These are phyloP conservation scores for Candida xiaguanensis DNA, from an alignment of 805 yeast genomes.

Conservation along the genomic window DNA sequence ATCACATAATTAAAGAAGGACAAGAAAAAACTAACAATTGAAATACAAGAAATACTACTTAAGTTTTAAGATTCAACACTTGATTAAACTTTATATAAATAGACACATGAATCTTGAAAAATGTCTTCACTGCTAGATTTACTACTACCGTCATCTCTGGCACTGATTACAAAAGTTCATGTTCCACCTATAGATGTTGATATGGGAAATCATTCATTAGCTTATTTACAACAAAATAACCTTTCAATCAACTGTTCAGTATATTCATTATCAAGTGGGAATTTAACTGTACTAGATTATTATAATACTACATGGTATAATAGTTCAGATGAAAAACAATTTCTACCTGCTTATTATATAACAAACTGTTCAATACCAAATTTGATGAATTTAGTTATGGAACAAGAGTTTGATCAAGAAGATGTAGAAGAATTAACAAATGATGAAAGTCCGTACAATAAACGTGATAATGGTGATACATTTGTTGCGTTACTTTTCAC, in stretches of 20 bases:
- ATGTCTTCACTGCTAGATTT: background rate
- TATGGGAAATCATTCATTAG: conserved; percentile 18
- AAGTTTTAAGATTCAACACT: too few species aligned
- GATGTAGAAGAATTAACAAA: background rate
- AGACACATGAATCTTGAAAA: too few species aligned
- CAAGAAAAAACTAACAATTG: too few species aligned
- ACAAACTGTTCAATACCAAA: conserved; percentile 41
- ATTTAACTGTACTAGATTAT: conserved; percentile 18
- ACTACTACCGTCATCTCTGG: conserved; percentile 1
- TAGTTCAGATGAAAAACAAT: conserved; percentile 6
- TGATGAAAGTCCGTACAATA: conserved; percentile 21
- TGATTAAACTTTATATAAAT: too few species aligned
- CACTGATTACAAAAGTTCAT: background rate
- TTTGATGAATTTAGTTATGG: conserved; percentile 17
- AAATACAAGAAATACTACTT: background rate
- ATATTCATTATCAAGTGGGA: conserved; percentile 34
- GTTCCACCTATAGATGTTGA: conserved; percentile 6
- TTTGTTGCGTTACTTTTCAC: conserved; percentile 48
- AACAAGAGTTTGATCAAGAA: conserved; percentile 4
- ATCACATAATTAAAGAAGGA: too few species aligned
- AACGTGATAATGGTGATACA: conserved; percentile 35
- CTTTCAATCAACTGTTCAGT: conserved; percentile 32
- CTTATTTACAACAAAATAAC: conserved; percentile 16
- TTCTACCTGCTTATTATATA: conserved; percentile 41
- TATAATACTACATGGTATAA: conserved; percentile 13